These are phyloP conservation scores for Haplographium delicatum DNA, from an alignment of 495 filamentous ascomycete species.

Conservation along the genomic window DNA sequence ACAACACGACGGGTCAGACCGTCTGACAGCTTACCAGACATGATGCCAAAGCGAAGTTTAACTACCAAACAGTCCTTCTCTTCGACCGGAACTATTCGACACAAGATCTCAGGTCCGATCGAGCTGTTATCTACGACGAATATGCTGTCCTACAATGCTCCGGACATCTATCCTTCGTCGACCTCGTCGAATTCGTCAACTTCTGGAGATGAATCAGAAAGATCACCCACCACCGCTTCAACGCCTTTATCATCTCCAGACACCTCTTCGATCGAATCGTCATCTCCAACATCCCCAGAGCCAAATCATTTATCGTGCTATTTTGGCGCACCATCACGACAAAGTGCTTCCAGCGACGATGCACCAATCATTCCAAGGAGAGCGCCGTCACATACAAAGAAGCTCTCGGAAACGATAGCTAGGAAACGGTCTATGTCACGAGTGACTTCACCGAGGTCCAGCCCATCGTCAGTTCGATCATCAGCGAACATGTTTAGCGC, in stretches of 20 bases:
- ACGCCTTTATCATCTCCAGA: conserved; percentile 69
- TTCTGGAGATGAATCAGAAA: conserved; percentile 20
- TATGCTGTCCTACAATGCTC: conserved; percentile 90
- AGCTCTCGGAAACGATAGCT: conserved; percentile 47
- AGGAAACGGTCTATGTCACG: conserved; percentile 57
- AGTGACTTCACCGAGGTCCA: conserved; percentile 38
- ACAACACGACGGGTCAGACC: conserved; percentile 12
- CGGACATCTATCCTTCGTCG: conserved; percentile 58
- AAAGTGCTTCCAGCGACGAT: conserved; percentile 28
- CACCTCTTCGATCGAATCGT: conserved; percentile 53
- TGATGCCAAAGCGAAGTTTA: conserved; percentile 42
- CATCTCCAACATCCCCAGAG: conserved; percentile 52
- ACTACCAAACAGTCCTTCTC: conserved; percentile 34
- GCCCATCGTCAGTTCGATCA: conserved; percentile 20
- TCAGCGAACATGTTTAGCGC: conserved; percentile 26
- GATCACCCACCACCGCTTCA: conserved; percentile 49
- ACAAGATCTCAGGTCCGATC: conserved; percentile 82
- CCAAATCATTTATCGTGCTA: conserved; percentile 78
- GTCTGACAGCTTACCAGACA: conserved; percentile 10
- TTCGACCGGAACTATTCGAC: conserved; percentile 33
- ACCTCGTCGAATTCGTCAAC: conserved; percentile 55
- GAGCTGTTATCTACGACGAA: conserved; percentile 92
- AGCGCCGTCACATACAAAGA: conserved; percentile 80
- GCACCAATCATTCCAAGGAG: conserved; percentile 67
- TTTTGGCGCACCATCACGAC: conserved; percentile 51